These are phyloP conservation scores for Raffaelea arxii DNA, from an alignment of 2,329 filamentous ascomycete species.

Conservation along the genomic window DNA sequence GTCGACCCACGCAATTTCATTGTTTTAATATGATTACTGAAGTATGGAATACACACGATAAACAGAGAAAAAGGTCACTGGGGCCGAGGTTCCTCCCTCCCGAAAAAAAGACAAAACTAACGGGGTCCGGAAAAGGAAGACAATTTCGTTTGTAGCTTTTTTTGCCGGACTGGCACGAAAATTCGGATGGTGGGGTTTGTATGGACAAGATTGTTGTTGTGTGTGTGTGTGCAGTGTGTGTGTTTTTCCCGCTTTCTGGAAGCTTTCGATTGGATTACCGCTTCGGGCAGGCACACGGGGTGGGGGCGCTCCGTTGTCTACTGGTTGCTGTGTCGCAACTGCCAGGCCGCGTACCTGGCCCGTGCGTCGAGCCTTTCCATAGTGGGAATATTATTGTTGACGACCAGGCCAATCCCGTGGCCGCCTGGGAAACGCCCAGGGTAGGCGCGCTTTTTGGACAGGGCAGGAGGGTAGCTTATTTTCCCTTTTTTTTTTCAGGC, in stretches of 20 bases:
- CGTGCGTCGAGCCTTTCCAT: slow-evolving; percentile 14
- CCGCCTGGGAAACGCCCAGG: slow-evolving; percentile 11
- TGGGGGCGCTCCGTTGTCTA: slow-evolving; percentile 6
- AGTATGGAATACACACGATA: too few relatives aligned
- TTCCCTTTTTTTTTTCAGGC: slow-evolving; percentile 1
- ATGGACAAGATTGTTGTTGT: too few relatives aligned
- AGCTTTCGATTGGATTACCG: slow-evolving; percentile 11
- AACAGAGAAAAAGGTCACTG: too few relatives aligned
- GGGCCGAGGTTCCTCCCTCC: too few relatives aligned
- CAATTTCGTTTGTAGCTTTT: too few relatives aligned
- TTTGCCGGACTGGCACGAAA: too few relatives aligned
- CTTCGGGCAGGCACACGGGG: slow-evolving; percentile 2
- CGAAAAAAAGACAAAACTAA: too few relatives aligned
- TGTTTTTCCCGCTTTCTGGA: slow-evolving; percentile 10
- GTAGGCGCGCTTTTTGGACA: slow-evolving; percentile 7
- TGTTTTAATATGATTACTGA: too few relatives aligned
- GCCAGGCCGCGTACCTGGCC: slow-evolving; percentile 13
- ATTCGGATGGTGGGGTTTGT: too few relatives aligned
- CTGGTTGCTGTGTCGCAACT: slow-evolving; percentile 13
- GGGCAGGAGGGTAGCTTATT: slow-evolving; percentile 3
- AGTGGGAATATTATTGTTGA: slow-evolving; percentile 16
- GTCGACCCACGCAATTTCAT: too few relatives aligned
- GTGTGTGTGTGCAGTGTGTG: too few relatives aligned
- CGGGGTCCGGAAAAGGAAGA: too few relatives aligned
- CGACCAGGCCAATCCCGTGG: slow-evolving; percentile 13